A percentile compares a stretch with the other conserved stretches of the same genome.
These are phyloP conservation scores for Aspergillus pseudonomiae DNA, from an alignment of 2,329 filamentous ascomycete species.

Conservation along the genomic window DNA sequence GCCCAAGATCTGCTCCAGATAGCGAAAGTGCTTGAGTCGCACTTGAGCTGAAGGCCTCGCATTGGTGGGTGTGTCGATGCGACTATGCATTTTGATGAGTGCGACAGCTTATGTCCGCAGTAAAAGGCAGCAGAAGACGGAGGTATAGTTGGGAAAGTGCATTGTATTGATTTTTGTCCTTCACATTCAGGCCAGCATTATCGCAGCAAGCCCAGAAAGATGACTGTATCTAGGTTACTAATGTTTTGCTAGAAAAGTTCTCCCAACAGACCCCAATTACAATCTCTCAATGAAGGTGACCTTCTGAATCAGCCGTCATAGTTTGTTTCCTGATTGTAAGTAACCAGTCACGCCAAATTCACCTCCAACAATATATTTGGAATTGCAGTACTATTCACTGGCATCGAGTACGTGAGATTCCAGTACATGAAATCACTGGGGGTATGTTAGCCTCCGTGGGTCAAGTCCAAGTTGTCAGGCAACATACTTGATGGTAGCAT, in stretches of 20 bases:
- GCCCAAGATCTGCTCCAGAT: neutral
- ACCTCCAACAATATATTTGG: constrained; percentile 4
- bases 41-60: neutral
- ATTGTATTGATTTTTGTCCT: too few relatives aligned
- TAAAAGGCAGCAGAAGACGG: neutral
- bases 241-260: neutral
- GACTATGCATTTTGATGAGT: neutral
- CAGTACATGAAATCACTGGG: constrained; percentile 8
- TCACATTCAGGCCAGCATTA: too few relatives aligned
- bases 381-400: neutral
- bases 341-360: neutral
- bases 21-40: neutral
- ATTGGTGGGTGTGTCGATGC: neutral
- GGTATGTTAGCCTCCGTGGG: neutral
- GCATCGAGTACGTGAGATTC: constrained; percentile 6
- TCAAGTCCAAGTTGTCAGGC: neutral
- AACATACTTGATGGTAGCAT: constrained; percentile 6
- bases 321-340: neutral
- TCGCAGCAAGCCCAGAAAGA: too few relatives aligned
- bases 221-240: too few relatives aligned
- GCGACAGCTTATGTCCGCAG: neutral
- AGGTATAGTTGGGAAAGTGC: neutral
- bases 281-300: neutral
- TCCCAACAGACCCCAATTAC: neutral
- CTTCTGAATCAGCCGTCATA: neutral